Base-by-base conservation (phyloP, 352 stramenopile species). In the Thalassiosira ordinaria region DNA sequence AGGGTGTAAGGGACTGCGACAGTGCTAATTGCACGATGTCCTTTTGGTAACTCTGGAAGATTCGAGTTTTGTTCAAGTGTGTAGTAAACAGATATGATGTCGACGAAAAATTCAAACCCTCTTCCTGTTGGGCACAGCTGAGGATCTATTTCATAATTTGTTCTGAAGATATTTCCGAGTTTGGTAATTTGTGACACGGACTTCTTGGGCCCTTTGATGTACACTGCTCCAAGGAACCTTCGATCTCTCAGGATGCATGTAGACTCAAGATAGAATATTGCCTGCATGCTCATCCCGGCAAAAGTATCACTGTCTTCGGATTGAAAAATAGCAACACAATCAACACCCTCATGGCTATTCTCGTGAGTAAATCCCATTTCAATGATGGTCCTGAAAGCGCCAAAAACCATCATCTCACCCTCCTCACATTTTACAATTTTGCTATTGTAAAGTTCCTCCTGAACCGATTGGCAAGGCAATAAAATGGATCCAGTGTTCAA, bases 341-440 rank as follows among this genome's bases (percentile, higher is more conserved):
- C 35, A 22, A 69, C 24, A 31, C 60, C 37, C 22, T 69, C 39
- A 44, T 53, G 11, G 57, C 57, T 51, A 22, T 29, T 57, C 39
- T 56, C 2, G 60, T 69, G 60, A 69, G 60, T 69, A 49, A 69
- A 69, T 56, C 60, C 60, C 39, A 69, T 44, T 14, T 35, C 26
- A 24, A 56, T 18, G 6, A 56, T 33, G 5, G 35, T 7, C 6
- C 16, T 31, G 11, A 56, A 60, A 13, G 20, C 39, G 3, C 4
- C 37, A 24, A 60, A 69, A 8, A 69, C 60, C 37, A 69, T 56
- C 33, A 69, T 69, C 33, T 69, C 60, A 35, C 35, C 60, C 60
- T 69, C 35, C 20, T 69, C 60, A 35, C 3, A 5, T 16, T 69
- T 53, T 14, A 69, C 60, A 56, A 69, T 44, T 29, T 57, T 14